A percentile compares a stretch with the other conserved stretches of the same genome.
Conservation (phyloP, 2,329 filamentous ascomycete genomes). For the Talaromyces funiculosus region DNA sequence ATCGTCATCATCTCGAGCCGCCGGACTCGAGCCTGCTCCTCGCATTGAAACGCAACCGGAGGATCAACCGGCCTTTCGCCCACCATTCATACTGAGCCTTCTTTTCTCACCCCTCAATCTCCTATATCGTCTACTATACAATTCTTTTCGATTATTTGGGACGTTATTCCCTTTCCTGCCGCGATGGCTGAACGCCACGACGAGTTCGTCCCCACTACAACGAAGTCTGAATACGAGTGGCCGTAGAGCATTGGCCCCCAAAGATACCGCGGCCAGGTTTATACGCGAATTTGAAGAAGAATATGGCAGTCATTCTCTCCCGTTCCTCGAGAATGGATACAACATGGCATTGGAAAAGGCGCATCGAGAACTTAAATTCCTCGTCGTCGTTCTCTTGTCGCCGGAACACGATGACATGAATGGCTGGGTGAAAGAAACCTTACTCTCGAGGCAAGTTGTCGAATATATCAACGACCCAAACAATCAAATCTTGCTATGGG, state of each 20-base stretch:
- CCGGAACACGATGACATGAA: slow-evolving; percentile 92
- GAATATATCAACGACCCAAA: slow-evolving; percentile 66
- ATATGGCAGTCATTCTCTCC: slow-evolving; percentile 62
- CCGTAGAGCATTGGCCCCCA: slow-evolving; percentile 70
- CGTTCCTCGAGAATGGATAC: slow-evolving; percentile 83
- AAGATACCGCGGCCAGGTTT: slow-evolving; percentile 83
- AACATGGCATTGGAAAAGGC: slow-evolving; percentile 85
- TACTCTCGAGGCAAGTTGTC: slow-evolving; percentile 69
- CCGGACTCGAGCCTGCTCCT: slow-evolving; percentile 63
- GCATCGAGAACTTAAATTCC: slow-evolving; percentile 84
- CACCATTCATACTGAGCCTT: slow-evolving; percentile 70
- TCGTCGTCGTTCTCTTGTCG: slow-evolving; percentile 81
- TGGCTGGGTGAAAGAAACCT: slow-evolving; percentile 72
- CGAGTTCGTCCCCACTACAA: slow-evolving; percentile 45
- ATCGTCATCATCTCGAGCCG: slow-evolving; percentile 24
- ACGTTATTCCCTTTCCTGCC: slow-evolving; percentile 79
- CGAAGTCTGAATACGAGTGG: slow-evolving; percentile 57
- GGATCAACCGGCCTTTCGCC: slow-evolving; percentile 59
- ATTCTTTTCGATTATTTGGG: slow-evolving; percentile 63
- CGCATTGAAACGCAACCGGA: slow-evolving; percentile 73
- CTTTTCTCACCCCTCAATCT: slow-evolving; percentile 77
- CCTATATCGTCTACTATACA: slow-evolving; percentile 65
- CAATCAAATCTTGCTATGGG: slow-evolving; percentile 85
- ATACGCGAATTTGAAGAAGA: slow-evolving; percentile 93
- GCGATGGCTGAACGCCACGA: slow-evolving; percentile 45